Base-by-base conservation (phyloP, 2,329 filamentous ascomycete genomes). In the Fusarium xylarioides region DNA sequence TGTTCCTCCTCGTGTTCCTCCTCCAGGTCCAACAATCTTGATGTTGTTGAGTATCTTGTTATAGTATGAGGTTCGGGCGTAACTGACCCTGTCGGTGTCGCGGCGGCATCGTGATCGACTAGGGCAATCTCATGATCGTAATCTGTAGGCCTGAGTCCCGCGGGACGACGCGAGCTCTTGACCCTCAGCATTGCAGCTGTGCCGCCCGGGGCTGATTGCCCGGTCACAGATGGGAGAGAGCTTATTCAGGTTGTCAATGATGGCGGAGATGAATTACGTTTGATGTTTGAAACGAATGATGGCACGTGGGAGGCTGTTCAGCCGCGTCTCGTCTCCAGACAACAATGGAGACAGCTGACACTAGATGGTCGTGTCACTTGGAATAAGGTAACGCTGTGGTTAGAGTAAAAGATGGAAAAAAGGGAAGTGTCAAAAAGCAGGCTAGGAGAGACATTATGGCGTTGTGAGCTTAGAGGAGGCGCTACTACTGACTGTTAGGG, bases 81-180 rank as follows among this genome's bases (percentile, higher is more conserved):
- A 26, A 58, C 40, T 23, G 73, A 60, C 56, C 65, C 60, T 54
- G 72, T 61, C 44, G 76, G 75, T 43, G 77, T 77, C 54, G 63
- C 61, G 18, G 72, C 74, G 68, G 79, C 70, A 77, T 85, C 84
- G 63, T 85, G 83, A 80, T 94, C 91, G 74, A 93, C 85, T 42
- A 95, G 88, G 74, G 80, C 83, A 78, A 95, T 95, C 80, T 91
- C 90, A 81, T 93, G 92, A 76, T 92, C 90, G 78, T 91, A 92
- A 74, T 92, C 89, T 79, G 82, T 84, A 72, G 91, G 89, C 79
- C 87, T 86, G 64, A 90, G 83, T 63, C 84, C 83, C 57, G 84
- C 79, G 42, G 84, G 87, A 77, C 90, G 89, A 77, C 89, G 89
- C 71, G 87, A 89, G 73, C 84, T 86, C 74, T 85, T 78, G 71